Evolutionary conservation across 352 stramenopile species (phyloP).

Genomic region (Globisporangium recalcitrans): DNA sequence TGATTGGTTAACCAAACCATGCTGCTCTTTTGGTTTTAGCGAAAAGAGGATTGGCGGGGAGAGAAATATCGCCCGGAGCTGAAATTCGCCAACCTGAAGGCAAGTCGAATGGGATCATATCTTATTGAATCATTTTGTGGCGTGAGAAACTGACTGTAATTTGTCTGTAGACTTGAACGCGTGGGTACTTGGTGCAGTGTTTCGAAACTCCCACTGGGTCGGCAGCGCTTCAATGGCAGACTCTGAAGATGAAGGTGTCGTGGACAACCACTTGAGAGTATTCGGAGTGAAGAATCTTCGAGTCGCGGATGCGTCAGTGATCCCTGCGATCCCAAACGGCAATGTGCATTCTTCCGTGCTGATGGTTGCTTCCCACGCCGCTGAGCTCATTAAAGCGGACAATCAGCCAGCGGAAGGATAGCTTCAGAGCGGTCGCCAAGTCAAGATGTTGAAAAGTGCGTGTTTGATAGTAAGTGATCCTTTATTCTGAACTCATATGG

Average conservation of each 20-base stretch:
- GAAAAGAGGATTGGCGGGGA: conserved; percentile 33
- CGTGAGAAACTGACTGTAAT: conserved; percentile 7
- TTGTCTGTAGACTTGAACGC: conserved; percentile 34
- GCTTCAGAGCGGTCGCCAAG: background rate
- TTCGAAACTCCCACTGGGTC: conserved; percentile 85
- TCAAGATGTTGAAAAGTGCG: conserved; percentile 1
- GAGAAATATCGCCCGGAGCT: conserved; percentile 37
- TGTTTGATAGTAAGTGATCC: background rate
- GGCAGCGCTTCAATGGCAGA: conserved; percentile 71
- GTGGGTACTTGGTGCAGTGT: conserved; percentile 62
- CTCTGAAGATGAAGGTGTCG: conserved; percentile 35
- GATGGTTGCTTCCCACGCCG: conserved; percentile 54
- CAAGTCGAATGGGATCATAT: conserved; percentile 10
- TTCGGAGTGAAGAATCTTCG: conserved; percentile 57
- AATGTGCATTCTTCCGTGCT: conserved; percentile 74
- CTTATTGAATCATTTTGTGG: conserved; percentile 11
- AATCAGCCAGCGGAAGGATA: conserved; percentile 9
- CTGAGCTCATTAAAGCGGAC: conserved; percentile 34
- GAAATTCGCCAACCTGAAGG: conserved; percentile 26
- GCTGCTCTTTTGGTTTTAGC: conserved; percentile 17
- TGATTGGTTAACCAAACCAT: background rate
- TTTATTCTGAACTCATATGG: background rate
- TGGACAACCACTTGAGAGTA: conserved; percentile 53
- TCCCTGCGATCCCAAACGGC: conserved; percentile 64
- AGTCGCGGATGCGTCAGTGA: conserved; percentile 62